phyloP scores from a whole-genome alignment of 768 basidiomycete genomes.

The Xanthoconium purpureum region DNA sequence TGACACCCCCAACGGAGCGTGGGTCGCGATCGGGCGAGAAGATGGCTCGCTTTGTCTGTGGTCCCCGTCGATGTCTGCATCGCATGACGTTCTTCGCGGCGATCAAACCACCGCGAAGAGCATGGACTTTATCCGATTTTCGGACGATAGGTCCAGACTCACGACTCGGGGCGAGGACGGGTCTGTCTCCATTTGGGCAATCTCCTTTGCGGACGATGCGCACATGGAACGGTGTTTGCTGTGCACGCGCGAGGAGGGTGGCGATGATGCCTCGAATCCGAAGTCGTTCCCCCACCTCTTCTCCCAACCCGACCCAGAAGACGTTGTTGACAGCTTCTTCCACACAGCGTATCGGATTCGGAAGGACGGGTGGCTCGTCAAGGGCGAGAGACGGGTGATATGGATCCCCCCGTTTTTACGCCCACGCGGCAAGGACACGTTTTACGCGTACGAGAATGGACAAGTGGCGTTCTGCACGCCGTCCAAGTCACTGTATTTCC shows the following conservation, averaged over 20 bases:
- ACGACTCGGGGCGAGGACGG: slow-evolving; percentile 13
- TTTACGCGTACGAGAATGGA: slow-evolving; percentile 12
- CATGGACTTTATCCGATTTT: slow-evolving; percentile 9
- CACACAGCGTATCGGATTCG: slow-evolving; percentile 13
- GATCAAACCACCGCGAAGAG: slow-evolving; percentile 5
- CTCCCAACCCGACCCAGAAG: slow-evolving; percentile 7
- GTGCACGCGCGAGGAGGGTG: neutral
- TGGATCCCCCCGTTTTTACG: slow-evolving; percentile 7
- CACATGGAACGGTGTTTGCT: neutral
- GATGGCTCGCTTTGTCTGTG: slow-evolving; percentile 20
- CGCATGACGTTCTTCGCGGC: slow-evolving; percentile 3
- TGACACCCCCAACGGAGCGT: neutral
- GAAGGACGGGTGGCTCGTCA: slow-evolving; percentile 21
- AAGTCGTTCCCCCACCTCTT: neutral
- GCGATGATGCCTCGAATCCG: neutral
- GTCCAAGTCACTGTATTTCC: neutral
- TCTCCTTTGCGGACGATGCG: neutral
- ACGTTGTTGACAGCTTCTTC: slow-evolving; percentile 1
- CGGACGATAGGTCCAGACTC: slow-evolving; percentile 3
- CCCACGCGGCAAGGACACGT: slow-evolving; percentile 2
- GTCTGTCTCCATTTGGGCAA: slow-evolving; percentile 3
- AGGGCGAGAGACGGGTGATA: slow-evolving; percentile 15
- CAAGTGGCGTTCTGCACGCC: neutral
- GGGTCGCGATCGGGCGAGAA: slow-evolving; percentile 16
- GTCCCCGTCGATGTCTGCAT: slow-evolving; percentile 12